Conservation (phyloP, 495 filamentous ascomycete genomes). For the Annulohypoxylon stygium region DNA sequence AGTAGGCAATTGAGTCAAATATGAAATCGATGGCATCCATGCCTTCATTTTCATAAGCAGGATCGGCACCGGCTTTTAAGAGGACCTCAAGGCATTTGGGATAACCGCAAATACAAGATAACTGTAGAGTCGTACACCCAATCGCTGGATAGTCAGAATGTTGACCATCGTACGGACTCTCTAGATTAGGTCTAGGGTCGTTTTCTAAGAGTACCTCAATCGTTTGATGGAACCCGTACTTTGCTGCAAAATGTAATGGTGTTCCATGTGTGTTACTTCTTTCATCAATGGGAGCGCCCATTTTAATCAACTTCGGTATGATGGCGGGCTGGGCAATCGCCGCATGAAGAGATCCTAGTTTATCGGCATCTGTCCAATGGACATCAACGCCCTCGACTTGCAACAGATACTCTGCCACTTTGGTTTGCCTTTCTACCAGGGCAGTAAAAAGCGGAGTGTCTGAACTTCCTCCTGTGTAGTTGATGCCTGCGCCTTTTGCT, state of each 20-base stretch:
- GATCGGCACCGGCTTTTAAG: constrained; percentile 28
- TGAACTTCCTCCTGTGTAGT: not conserved
- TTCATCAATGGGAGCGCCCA: constrained; percentile 20
- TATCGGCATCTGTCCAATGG: constrained; percentile 32
- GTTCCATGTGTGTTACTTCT: constrained; percentile 21
- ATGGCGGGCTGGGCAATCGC: constrained; percentile 5
- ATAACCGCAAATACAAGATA: constrained; percentile 16
- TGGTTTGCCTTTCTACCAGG: not conserved
- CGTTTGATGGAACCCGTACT: not conserved
- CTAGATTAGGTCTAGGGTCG: constrained; percentile 20
- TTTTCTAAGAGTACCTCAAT: constrained; percentile 24
- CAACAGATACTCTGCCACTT: constrained; percentile 18
- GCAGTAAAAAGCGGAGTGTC: constrained; percentile 8
- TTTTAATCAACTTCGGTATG: constrained; percentile 21
- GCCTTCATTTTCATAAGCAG: not conserved
- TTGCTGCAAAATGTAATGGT: constrained; percentile 9
- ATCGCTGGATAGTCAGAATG: not conserved
- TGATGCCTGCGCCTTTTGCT: constrained; percentile 32
- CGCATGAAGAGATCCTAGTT: constrained; percentile 37
- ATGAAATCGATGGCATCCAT: not conserved
- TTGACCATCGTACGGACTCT: constrained; percentile 6
- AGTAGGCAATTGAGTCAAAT: not conserved
- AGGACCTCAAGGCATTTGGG: constrained; percentile 19
- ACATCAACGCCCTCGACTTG: constrained; percentile 31
- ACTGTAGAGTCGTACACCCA: constrained; percentile 28